phyloP scores from a whole-genome alignment of 768 basidiomycete species.

The Cubamyces lactineus region DNA sequence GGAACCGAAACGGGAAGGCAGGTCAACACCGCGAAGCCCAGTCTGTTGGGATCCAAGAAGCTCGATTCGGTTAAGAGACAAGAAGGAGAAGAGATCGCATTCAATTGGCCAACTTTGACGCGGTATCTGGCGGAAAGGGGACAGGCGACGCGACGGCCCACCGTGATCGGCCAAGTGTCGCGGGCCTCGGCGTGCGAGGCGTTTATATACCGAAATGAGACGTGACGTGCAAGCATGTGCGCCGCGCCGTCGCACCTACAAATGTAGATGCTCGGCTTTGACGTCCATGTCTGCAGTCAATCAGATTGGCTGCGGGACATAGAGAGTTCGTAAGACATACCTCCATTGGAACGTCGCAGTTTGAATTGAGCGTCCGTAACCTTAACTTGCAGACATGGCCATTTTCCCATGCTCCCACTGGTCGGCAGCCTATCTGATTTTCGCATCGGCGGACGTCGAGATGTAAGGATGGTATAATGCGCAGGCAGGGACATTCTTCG shows the following conservation, averaged over 20 bases:
- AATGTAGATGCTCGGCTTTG: background rate
- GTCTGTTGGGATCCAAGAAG: slow-evolving; percentile 21
- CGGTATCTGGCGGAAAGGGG: slow-evolving; percentile 16
- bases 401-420: slow-evolving; percentile 27
- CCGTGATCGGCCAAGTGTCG: background rate
- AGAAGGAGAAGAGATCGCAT: slow-evolving; percentile 24
- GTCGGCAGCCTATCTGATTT: slow-evolving; percentile 20
- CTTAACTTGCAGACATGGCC: slow-evolving; percentile 15
- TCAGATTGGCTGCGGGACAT: slow-evolving; percentile 22
- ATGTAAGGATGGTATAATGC: slow-evolving; percentile 16
- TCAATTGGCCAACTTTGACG: slow-evolving; percentile 23
- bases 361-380: slow-evolving; percentile 22
- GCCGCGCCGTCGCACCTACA: slow-evolving; percentile 1
- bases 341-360: slow-evolving; percentile 12
- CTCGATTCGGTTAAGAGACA: slow-evolving; percentile 15
- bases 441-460: slow-evolving; percentile 19
- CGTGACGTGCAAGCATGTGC: slow-evolving; percentile 8
- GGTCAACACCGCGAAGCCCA: slow-evolving; percentile 23
- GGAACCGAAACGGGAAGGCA: slow-evolving; percentile 27
- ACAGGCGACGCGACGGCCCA: slow-evolving; percentile 2
- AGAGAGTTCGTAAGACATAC: slow-evolving; percentile 17
- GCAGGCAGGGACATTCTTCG: slow-evolving; percentile 19
- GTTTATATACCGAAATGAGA: slow-evolving; percentile 6
- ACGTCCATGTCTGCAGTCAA: slow-evolving; percentile 17
- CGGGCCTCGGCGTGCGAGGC: slow-evolving; percentile 9